Conservation (phyloP, 768 basidiomycete species). For the Xerocomus potaroensis region DNA sequence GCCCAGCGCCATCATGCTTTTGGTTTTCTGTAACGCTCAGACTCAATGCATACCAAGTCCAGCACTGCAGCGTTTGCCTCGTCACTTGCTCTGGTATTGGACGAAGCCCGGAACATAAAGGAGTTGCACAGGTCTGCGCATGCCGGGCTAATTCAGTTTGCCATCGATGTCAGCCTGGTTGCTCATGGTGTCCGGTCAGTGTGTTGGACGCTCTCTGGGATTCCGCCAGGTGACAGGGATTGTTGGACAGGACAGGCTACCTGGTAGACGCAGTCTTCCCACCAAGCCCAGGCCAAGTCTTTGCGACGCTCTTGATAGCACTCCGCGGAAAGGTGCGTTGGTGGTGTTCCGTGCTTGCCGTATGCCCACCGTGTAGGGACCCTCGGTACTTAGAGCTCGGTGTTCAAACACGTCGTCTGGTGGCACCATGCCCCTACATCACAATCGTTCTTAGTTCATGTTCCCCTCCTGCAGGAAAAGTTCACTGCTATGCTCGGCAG, state of each 20-base stretch:
- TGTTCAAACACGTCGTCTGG: conserved; percentile 42
- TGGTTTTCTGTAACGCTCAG: too few species aligned
- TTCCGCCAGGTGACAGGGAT: neutral
- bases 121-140: conserved; percentile 7
- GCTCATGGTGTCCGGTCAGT: conserved; percentile 41
- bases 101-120: conserved; percentile 6
- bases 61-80: conserved; percentile 5
- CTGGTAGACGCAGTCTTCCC: conserved; percentile 47
- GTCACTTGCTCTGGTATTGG: conserved; percentile 19
- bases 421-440: conserved; percentile 42
- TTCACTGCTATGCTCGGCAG: conserved; percentile 5
- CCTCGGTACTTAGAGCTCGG: conserved; percentile 7
- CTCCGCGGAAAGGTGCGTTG: conserved; percentile 38
- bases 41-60: too few species aligned
- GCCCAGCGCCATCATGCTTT: too few species aligned
- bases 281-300: conserved; percentile 29
- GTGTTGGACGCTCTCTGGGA: neutral
- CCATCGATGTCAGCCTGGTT: conserved; percentile 40
- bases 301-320: conserved; percentile 32
- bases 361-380: neutral
- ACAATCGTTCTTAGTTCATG: conserved; percentile 57
- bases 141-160: conserved; percentile 28
- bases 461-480: conserved; percentile 13
- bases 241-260: conserved; percentile 38
- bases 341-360: conserved; percentile 5